These are phyloP conservation scores for Talaromyces sp. DNA, from an alignment of 2,329 filamentous ascomycete genomes.

Conservation along the genomic window DNA sequence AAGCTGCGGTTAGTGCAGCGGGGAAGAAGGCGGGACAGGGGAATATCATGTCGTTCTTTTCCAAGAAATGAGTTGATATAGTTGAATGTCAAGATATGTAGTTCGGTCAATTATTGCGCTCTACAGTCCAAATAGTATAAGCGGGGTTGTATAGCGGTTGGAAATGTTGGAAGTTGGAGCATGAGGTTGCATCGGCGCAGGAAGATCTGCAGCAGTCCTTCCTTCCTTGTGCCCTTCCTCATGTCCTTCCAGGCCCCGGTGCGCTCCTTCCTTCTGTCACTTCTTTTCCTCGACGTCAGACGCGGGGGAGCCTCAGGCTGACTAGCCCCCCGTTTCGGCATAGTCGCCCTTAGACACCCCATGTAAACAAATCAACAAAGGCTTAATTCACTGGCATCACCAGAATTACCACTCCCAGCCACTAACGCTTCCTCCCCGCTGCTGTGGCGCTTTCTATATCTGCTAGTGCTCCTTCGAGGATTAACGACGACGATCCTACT, in stretches of 20 bases:
- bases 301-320: background rate
- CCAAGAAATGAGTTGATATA: conserved; percentile 61
- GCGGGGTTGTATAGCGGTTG: background rate
- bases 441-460: background rate
- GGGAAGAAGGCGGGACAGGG: conserved; percentile 63
- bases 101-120: background rate
- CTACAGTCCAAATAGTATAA: background rate
- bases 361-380: background rate
- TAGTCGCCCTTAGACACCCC: background rate
- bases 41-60: conserved; percentile 89
- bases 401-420: background rate
- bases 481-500: background rate
- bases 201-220: background rate
- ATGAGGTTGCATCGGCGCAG: conserved; percentile 10
- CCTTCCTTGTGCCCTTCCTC: background rate
- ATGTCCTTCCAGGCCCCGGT: background rate
- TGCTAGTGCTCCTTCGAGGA: background rate
- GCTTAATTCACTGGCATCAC: background rate
- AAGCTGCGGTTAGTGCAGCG: conserved; percentile 41
- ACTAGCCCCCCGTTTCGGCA: background rate
- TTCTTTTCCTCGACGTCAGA: background rate
- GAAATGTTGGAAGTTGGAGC: background rate
- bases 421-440: background rate
- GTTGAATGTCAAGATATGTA: background rate
- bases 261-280: background rate